phyloP scores from a whole-genome alignment of 2,329 filamentous ascomycete genomes.

The Dichotomopilus funicola region DNA sequence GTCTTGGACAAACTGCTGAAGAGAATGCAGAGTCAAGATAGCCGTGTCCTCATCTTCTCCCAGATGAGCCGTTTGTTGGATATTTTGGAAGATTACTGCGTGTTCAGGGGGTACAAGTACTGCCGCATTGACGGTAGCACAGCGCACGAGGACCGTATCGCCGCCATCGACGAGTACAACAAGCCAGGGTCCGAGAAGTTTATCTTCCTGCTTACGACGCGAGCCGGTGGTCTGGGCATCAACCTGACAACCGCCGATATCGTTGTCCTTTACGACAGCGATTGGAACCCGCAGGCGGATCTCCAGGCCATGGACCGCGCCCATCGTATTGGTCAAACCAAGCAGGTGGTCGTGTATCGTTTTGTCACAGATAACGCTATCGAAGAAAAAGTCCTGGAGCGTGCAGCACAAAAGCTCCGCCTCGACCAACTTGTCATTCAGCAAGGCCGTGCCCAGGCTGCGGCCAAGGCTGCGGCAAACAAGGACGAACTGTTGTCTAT shows the following conservation, averaged over 20 bases:
- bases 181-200: constrained; percentile 94
- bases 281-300: constrained; percentile 99
- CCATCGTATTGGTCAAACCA: constrained; percentile 96
- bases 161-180: constrained; percentile 98
- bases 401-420: constrained; percentile 92
- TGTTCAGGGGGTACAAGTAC: constrained; percentile 91
- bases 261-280: constrained; percentile 92
- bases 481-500: constrained; percentile 95
- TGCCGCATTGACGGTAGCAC: constrained; percentile 96
- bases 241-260: constrained; percentile 94
- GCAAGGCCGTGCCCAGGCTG: constrained; percentile 87
- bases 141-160: constrained; percentile 94
- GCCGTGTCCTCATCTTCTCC: constrained; percentile 96
- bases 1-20: constrained; percentile 88
- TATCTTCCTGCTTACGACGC: constrained; percentile 88
- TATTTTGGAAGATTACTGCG: constrained; percentile 96
- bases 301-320: constrained; percentile 98
- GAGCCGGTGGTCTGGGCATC: constrained; percentile 92
- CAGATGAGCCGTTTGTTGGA: constrained; percentile 98
- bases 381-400: constrained; percentile 94
- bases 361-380: constrained; percentile 98
- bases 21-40: constrained; percentile 78
- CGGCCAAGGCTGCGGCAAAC: constrained; percentile 82
- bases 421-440: constrained; percentile 97
- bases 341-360: constrained; percentile 93